Conservation (phyloP, 108 stramenopile species). For the Cylindrotheca closterium region DNA sequence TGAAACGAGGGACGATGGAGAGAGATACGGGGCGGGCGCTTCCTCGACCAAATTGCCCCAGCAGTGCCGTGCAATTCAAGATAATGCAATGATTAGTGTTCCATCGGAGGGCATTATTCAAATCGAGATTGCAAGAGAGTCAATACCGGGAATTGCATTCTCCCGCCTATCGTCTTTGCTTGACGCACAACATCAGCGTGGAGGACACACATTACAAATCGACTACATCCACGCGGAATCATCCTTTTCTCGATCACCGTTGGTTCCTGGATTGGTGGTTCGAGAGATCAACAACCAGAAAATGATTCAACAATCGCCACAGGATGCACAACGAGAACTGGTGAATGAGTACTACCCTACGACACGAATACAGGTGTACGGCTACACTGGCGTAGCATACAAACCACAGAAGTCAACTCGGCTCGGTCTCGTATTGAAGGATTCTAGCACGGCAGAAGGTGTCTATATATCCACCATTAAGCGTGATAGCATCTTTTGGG, state of each 20-base stretch:
- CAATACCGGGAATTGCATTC: slow-evolving; percentile 35
- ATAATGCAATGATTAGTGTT: no score
- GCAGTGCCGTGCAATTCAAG: no score
- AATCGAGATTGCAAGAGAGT: slow-evolving; percentile 1
- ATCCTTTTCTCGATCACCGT: slow-evolving; percentile 17
- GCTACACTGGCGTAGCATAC: slow-evolving; percentile 2
- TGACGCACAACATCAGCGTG: no score
- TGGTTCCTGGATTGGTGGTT: slow-evolving; percentile 30
- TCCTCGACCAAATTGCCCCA: no score
- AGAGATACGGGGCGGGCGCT: no score
- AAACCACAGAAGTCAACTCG: slow-evolving; percentile 12
- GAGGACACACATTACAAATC: slow-evolving; percentile 24
- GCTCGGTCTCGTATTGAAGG: slow-evolving; percentile 29
- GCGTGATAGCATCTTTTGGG: slow-evolving; percentile 19
- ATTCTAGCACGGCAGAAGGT: slow-evolving; percentile 18
- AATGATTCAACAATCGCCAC: slow-evolving; percentile 29
- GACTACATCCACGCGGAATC: slow-evolving; percentile 19
- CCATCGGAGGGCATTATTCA: neutral
- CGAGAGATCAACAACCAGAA: slow-evolving; percentile 11
- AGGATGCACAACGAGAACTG: slow-evolving; percentile 26
- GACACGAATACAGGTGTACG: slow-evolving; percentile 1
- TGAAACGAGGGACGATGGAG: no score
- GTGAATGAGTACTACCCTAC: slow-evolving; percentile 15
- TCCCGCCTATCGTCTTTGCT: slow-evolving; percentile 4
- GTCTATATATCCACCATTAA: slow-evolving; percentile 29